Evolutionary conservation across 305 asterid genomes (phyloP).

Genomic region (Rubia occidens): DNA sequence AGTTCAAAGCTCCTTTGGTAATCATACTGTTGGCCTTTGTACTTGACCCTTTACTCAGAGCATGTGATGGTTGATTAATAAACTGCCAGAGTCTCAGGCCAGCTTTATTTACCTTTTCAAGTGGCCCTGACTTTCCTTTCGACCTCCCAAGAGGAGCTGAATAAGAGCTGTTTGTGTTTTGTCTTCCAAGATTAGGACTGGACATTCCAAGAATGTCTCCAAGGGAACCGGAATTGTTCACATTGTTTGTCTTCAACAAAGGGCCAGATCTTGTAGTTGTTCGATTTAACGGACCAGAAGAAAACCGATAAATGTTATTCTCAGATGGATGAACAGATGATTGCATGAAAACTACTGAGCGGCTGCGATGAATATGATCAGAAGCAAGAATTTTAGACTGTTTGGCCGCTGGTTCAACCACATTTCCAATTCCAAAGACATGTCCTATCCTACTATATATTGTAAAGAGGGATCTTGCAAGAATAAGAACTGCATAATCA

Average conservation of each 20-base stretch:
- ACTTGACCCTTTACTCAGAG: slow-evolving; percentile 32
- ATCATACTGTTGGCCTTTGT: slow-evolving; percentile 22
- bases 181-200: slow-evolving; percentile 33
- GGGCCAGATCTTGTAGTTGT: slow-evolving; percentile 53
- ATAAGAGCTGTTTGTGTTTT: slow-evolving; percentile 29
- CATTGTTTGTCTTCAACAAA: slow-evolving; percentile 34
- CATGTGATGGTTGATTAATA: slow-evolving; percentile 35
- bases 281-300: slow-evolving; percentile 34
- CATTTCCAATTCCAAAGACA: slow-evolving; percentile 51
- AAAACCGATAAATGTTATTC: slow-evolving; percentile 39
- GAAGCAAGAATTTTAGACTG: slow-evolving; percentile 35
- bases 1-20: slow-evolving; percentile 33
- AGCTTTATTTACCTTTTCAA: slow-evolving; percentile 35
- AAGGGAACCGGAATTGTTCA: slow-evolving; percentile 44
- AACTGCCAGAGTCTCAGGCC: slow-evolving; percentile 49
- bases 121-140: slow-evolving; percentile 37
- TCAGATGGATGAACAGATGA: slow-evolving; percentile 78
- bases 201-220: slow-evolving; percentile 34
- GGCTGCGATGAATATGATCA: slow-evolving; percentile 42
- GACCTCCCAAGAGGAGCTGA: slow-evolving; percentile 58
- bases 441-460: slow-evolving; percentile 56
- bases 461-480: slow-evolving; percentile 69
- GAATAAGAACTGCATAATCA: slow-evolving; percentile 55
- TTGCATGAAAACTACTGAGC: slow-evolving; percentile 52
- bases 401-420: slow-evolving; percentile 34